Base-by-base conservation (phyloP, 768 basidiomycete genomes). In the Suillus variegatus region DNA sequence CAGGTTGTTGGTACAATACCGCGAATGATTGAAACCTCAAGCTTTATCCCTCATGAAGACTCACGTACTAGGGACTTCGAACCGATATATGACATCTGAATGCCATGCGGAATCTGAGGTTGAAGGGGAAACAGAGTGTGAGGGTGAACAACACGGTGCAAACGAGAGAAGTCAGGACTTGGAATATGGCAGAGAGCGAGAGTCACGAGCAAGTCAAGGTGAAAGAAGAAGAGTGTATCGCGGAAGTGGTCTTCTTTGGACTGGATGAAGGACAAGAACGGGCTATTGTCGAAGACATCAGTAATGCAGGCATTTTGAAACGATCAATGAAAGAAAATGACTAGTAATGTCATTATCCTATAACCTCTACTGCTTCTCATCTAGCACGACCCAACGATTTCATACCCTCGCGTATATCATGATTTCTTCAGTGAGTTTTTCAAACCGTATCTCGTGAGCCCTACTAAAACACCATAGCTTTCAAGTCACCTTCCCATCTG, bases 391-490 rank as follows among this genome's bases (percentile, higher is more conserved):
- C 85, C 91, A 4, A 78, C 88, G 62, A 94, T 95, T 12, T 82
- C 86, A 1, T 94, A 91, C 71, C 96, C 95, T 18, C 86, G 95
- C 55, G 95, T 98, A 68, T 97, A 93, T 79, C 97, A 98, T 67
- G 95, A 97, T 76, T 93, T 96, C 79, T 97, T 96, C 79, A 95
- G 95, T 95, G 72, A 69, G 91, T 82, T 12, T 35, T 36, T 61
- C n/a, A 20, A 41, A 20, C 43, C 12, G 38, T 60, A 25, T 43
- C 25, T 25, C 36, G 9, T 67, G 10, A 43, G 38, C 36, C 7
- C 32, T 36, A 13, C 32, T 43, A 28, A 56, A 14, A 66, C 44
- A 68, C 43, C 32, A 14, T 69, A 96, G 94, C 96, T 4, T 90
- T 97, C 73, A 96, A 95, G 80, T 92, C 93, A 0, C 90, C 89